Conservation (phyloP, 2,329 filamentous ascomycete genomes). For the Metarhizium guizhouense region DNA sequence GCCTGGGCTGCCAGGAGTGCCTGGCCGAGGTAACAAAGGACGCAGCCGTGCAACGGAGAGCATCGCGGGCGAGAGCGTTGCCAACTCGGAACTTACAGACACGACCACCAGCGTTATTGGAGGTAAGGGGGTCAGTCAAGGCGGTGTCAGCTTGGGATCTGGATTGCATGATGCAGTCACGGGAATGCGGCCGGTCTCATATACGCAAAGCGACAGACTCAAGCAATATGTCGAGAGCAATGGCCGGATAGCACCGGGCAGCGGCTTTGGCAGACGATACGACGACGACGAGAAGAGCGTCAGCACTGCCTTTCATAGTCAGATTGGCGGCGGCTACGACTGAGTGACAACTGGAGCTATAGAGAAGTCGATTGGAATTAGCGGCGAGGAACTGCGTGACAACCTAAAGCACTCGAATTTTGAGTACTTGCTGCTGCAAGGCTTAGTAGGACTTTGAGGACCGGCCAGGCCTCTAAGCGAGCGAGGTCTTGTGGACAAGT, state of each 20-base stretch:
- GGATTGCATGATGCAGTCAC: constrained; percentile 70
- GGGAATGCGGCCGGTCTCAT: constrained; percentile 50
- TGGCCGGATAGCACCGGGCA: constrained; percentile 57
- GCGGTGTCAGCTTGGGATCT: constrained; percentile 76
- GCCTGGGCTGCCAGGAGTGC: constrained; percentile 69
- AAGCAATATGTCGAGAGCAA: constrained; percentile 90
- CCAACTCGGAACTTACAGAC: constrained; percentile 84
- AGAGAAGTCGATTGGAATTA: constrained; percentile 2
- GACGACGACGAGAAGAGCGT: constrained; percentile 96
- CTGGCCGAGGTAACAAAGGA: constrained; percentile 56
- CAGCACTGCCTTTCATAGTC: constrained; percentile 93
- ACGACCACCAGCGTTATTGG: constrained; percentile 69
- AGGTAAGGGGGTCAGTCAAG: constrained; percentile 67
- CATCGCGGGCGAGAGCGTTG: constrained; percentile 84
- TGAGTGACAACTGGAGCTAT: constrained; percentile 23
- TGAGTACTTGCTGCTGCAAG: background rate
- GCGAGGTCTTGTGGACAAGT: background rate
- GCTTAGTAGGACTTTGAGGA: background rate
- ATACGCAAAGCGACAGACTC: constrained; percentile 64
- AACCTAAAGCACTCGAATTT: background rate
- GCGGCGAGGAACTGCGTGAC: background rate
- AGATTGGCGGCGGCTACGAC: constrained; percentile 61
- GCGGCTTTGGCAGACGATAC: constrained; percentile 60
- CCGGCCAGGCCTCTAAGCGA: background rate
- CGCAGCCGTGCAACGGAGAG: constrained; percentile 64